Conservation (phyloP, 495 filamentous ascomycete genomes). For the Evernia prunastri region DNA sequence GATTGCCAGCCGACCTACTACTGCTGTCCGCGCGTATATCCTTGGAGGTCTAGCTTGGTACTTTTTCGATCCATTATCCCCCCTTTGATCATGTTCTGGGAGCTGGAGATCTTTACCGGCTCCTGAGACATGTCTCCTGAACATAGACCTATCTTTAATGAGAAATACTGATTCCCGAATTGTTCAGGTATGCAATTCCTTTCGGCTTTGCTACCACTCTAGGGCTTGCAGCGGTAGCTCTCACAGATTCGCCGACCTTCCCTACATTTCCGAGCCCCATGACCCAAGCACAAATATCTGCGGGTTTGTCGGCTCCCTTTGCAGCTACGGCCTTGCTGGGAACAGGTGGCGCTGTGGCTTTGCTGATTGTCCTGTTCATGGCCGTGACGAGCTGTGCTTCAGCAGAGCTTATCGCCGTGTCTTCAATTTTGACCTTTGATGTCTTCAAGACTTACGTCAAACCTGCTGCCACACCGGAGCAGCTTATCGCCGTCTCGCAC, state of each 20-base stretch:
- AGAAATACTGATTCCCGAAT: too few relatives aligned
- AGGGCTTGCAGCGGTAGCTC: slow-evolving; percentile 43
- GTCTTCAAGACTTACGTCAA: slow-evolving; percentile 51
- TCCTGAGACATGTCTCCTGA: too few relatives aligned
- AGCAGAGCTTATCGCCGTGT: slow-evolving; percentile 49
- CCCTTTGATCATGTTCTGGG: too few relatives aligned
- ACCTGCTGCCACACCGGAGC: slow-evolving; percentile 35
- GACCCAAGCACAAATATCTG: slow-evolving; percentile 36
- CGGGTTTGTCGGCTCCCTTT: slow-evolving; percentile 42
- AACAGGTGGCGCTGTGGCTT: slow-evolving; percentile 41
- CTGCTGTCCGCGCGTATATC: slow-evolving; percentile 43
- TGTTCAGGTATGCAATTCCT: slow-evolving; percentile 48
- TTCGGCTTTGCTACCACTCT: slow-evolving; percentile 45
- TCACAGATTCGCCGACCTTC: slow-evolving; percentile 41
- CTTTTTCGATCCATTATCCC: too few relatives aligned
- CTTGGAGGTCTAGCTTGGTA: slow-evolving; percentile 45
- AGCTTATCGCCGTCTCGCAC: slow-evolving; percentile 45
- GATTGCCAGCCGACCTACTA: slow-evolving; percentile 42
- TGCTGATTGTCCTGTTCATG: slow-evolving; percentile 49
- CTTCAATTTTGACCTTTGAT: slow-evolving; percentile 50
- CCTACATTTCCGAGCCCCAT: slow-evolving; percentile 50
- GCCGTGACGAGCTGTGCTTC: slow-evolving; percentile 45
- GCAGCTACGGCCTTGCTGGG: slow-evolving; percentile 45
- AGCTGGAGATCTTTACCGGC: too few relatives aligned
- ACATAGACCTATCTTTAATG: too few relatives aligned